Base-by-base conservation (phyloP, 2,329 filamentous ascomycete species). In the Exophiala spinifera region DNA sequence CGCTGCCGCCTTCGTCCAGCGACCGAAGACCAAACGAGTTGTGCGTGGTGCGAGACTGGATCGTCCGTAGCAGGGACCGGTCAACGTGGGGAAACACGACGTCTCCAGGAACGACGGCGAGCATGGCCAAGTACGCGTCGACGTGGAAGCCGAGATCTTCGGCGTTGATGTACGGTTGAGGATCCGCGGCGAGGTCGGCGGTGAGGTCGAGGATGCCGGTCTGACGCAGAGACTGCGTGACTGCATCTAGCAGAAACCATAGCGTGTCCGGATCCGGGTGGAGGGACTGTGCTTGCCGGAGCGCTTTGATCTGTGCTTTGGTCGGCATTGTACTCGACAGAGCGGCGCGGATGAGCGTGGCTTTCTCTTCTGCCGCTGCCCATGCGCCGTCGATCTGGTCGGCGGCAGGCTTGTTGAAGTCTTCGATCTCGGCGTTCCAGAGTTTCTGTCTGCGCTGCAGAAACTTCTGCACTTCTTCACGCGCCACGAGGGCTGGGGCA, bases 1-100 rank as follows among this genome's bases (percentile, higher is more conserved):
- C 23, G 28, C 28, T 31, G n/a, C n/a, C n/a, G n/a, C 47, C 53
- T 6, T 46, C 49, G 15, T 49, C 47, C n/a, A 44, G 21, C 19
- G 42, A 44, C 15, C 57, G 46, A 28, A 60, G 53, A 6, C 49
- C 50, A 43, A 60, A 60, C n/a, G 54, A 55, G 33, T 60, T 60
- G 33, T 60, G 57, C 4, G 50, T 25, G 1, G 53, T 51, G 8
- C 54, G 45, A 3, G 53, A 56, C 4, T 47, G 54, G 14, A 56
- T 37, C 23, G 49, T 49, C 21, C 37, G 37, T 13, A 48, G 33
- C 3, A 53, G 46, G 14, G 44, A 39, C 11, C 36, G 39, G 4
- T 34, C 39, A 4, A 52, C 44, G 36, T 47, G 15, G n/a, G 23
- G 8, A 5, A 51, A 43, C n/a, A n/a, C 23, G 11, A 57, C 14